These are phyloP conservation scores for Eremothecium cymbalariae DNA, from an alignment of 1,139 yeast species.

Conservation along the genomic window DNA sequence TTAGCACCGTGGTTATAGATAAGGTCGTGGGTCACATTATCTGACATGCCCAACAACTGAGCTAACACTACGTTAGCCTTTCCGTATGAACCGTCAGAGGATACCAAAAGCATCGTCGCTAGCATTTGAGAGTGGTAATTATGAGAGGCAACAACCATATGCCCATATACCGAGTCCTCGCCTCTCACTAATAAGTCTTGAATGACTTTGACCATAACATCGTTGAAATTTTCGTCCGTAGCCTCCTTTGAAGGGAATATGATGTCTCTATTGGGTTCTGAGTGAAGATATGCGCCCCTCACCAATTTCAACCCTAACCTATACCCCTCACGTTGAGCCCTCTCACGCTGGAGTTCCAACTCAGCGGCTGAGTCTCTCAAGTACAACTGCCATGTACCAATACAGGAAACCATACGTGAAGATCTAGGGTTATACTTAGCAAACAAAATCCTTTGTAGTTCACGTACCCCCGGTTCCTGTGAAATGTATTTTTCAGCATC, in stretches of 20 bases:
- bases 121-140: conserved; percentile 69
- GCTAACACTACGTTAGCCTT: conserved; percentile 72
- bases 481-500: conserved; percentile 89
- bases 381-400: conserved; percentile 93
- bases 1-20: conserved; percentile 55
- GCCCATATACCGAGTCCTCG: conserved; percentile 57
- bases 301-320: conserved; percentile 84
- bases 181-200: conserved; percentile 48
- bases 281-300: conserved; percentile 95
- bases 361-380: conserved; percentile 61
- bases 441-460: conserved; percentile 77
- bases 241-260: conserved; percentile 70
- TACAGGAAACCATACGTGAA: conserved; percentile 53
- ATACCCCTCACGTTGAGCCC: conserved; percentile 58
- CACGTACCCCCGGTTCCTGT: conserved; percentile 80
- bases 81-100: conserved; percentile 32
- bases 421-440: conserved; percentile 57
- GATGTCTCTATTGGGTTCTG: conserved; percentile 67
- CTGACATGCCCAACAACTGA: conserved; percentile 95
- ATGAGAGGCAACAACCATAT: conserved; percentile 88
- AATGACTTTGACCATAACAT: conserved; percentile 58
- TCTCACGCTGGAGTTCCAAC: conserved; percentile 52
- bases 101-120: conserved; percentile 50
- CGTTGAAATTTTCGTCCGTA: conserved; percentile 69
- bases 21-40: conserved; percentile 71